Evolutionary conservation across 2,329 filamentous ascomycete species (phyloP).

Genomic region (Fusarium continuum): DNA sequence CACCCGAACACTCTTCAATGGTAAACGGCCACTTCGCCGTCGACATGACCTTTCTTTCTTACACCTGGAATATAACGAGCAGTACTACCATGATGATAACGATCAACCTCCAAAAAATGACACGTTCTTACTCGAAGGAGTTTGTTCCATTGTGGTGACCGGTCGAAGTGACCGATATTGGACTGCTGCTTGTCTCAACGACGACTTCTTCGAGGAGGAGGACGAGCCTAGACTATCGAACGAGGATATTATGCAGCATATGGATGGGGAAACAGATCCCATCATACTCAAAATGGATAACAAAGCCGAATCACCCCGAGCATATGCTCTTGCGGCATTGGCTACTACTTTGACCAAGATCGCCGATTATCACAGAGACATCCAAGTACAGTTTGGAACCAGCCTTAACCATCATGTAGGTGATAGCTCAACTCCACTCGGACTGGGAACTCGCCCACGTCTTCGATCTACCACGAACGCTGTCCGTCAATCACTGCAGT

Average conservation of each 20-base stretch:
- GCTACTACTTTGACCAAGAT: background rate
- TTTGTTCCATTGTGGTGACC: constrained; percentile 7
- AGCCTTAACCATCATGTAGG: constrained; percentile 9
- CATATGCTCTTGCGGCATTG: constrained; percentile 9
- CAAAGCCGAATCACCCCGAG: background rate
- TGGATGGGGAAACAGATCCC: background rate
- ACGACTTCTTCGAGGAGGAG: background rate
- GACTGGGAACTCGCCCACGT: too few species aligned
- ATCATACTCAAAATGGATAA: background rate
- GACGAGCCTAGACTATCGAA: background rate
- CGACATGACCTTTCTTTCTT: constrained; percentile 7
- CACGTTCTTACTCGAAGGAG: background rate
- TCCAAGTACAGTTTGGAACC: background rate
- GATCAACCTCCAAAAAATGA: background rate
- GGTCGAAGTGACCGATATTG: constrained; percentile 6
- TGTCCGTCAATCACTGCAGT: too few species aligned
- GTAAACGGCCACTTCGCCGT: background rate
- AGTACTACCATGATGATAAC: background rate
- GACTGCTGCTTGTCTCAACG: constrained; percentile 8
- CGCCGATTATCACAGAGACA: background rate
- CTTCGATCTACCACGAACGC: too few species aligned
- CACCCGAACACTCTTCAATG: background rate
- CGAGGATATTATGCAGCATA: background rate
- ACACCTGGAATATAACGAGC: background rate
- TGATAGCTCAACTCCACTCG: too few species aligned